Percentiles rank a stretch among this genome's conserved stretches.
Evolutionary conservation across 1,284 basidiomycete genomes (phyloP).

Genomic region (Ceratobasidium sp.): DNA sequence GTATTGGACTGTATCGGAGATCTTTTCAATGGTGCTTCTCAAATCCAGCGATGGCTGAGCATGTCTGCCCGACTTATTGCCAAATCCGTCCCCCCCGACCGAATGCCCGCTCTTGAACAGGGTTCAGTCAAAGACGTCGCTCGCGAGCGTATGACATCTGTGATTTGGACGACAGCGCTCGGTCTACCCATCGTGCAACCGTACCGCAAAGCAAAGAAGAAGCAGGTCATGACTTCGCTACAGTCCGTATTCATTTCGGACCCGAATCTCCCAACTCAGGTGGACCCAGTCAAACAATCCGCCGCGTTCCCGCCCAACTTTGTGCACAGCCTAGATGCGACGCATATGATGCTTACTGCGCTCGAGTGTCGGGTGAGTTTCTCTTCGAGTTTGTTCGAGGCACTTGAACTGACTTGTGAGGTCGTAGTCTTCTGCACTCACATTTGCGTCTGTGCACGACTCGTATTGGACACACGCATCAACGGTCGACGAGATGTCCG

Average conservation of each 20-base stretch:
- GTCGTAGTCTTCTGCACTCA: conserved; percentile 74
- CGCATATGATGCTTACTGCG: conserved; percentile 99
- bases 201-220: conserved; percentile 87
- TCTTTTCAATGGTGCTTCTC: conserved; percentile 91
- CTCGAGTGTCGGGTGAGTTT: conserved; percentile 82
- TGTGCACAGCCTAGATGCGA: conserved; percentile 97
- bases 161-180: conserved; percentile 97
- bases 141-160: conserved; percentile 95
- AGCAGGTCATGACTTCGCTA: conserved; percentile 82
- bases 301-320: conserved; percentile 99
- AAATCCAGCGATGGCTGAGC: conserved; percentile 94
- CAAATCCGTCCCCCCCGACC: conserved; percentile 85
- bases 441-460: conserved; percentile 97
- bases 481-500: conserved; percentile 91
- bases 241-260: conserved; percentile 96
- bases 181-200: conserved; percentile 97
- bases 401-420: neutral
- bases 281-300: conserved; percentile 90
- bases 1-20: conserved; percentile 90
- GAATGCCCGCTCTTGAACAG: conserved; percentile 66
- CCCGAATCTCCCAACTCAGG: conserved; percentile 80
- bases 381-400: conserved; percentile 3
- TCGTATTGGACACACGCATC: conserved; percentile 99
- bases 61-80: conserved; percentile 86
- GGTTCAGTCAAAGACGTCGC: conserved; percentile 63